These are phyloP conservation scores for Polygonum aviculare DNA, from an alignment of 148 eudicot genomes.

Conservation along the genomic window DNA sequence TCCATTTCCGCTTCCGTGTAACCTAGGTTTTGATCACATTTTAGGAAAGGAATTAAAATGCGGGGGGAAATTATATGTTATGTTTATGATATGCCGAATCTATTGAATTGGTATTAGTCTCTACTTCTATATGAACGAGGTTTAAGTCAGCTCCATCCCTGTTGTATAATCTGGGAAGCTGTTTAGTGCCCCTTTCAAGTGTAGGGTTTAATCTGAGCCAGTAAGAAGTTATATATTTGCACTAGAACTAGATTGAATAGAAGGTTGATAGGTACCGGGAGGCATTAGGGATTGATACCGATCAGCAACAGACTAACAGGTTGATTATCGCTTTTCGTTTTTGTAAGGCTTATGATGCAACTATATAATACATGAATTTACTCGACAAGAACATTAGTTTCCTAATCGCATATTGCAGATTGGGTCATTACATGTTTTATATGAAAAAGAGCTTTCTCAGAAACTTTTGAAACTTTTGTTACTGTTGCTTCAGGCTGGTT, in stretches of 20 bases:
- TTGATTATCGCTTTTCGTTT: neutral
- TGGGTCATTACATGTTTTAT: neutral
- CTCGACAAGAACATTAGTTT: neutral
- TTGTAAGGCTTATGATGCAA: neutral
- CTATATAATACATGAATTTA: neutral
- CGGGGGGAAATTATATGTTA: too few relatives aligned
- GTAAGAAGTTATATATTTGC: neutral
- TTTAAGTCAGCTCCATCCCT: neutral
- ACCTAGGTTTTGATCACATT: neutral
- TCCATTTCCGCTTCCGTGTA: too few relatives aligned
- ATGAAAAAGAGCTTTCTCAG: neutral
- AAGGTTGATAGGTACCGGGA: neutral
- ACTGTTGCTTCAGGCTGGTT: constrained; percentile 25
- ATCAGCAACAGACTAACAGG: constrained; percentile 1
- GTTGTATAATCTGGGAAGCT: neutral
- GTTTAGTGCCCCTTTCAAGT: neutral
- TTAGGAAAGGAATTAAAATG: neutral
- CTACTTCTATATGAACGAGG: neutral
- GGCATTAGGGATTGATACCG: neutral
- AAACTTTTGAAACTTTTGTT: neutral
- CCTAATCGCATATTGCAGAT: neutral
- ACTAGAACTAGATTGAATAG: neutral
- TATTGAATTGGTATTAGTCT: neutral
- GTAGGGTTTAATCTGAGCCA: neutral
- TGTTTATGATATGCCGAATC: neutral